Evolutionary conservation across 768 basidiomycete species (phyloP).

Genomic region (Hypholoma fasciculare): DNA sequence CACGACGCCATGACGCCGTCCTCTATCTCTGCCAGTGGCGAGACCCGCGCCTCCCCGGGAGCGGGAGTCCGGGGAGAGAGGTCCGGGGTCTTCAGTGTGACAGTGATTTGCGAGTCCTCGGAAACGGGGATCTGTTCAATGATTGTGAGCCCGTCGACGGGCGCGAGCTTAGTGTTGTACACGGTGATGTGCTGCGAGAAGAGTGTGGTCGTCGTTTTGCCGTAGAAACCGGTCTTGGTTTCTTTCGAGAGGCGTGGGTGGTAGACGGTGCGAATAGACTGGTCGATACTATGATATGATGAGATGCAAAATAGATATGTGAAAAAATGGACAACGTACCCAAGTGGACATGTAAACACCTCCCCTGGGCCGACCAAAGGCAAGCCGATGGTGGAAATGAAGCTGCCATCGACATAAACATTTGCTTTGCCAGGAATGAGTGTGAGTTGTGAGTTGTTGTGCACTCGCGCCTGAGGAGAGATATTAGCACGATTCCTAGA

Average conservation of each 20-base stretch:
- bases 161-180: slow-evolving; percentile 37
- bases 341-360: slow-evolving; percentile 39
- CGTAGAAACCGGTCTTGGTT: slow-evolving; percentile 33
- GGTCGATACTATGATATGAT: slow-evolving; percentile 31
- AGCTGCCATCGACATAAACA: slow-evolving; percentile 43
- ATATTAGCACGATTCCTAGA: not conserved
- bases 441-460: slow-evolving; percentile 39
- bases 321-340: slow-evolving; percentile 31
- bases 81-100: slow-evolving; percentile 22
- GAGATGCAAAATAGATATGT: not conserved
- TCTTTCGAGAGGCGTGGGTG: slow-evolving; percentile 34
- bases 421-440: slow-evolving; percentile 34
- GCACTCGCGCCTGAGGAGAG: slow-evolving; percentile 32
- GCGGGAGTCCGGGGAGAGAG: not conserved
- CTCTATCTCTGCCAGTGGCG: slow-evolving; percentile 18
- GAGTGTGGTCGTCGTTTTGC: slow-evolving; percentile 28
- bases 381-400: slow-evolving; percentile 35
- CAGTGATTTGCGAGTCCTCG: slow-evolving; percentile 35
- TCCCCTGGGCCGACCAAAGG: slow-evolving; percentile 37
- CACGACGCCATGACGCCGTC: slow-evolving; percentile 29
- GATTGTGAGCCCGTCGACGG: slow-evolving; percentile 33
- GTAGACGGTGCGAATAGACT: slow-evolving; percentile 41
- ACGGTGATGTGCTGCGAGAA: slow-evolving; percentile 40
- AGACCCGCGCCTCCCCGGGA: not conserved
- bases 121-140: slow-evolving; percentile 42